Percentiles rank a stretch among this genome's conserved stretches.
Evolutionary conservation across 2,329 filamentous ascomycete species (phyloP).

Genomic region (Aspergillus sp.): DNA sequence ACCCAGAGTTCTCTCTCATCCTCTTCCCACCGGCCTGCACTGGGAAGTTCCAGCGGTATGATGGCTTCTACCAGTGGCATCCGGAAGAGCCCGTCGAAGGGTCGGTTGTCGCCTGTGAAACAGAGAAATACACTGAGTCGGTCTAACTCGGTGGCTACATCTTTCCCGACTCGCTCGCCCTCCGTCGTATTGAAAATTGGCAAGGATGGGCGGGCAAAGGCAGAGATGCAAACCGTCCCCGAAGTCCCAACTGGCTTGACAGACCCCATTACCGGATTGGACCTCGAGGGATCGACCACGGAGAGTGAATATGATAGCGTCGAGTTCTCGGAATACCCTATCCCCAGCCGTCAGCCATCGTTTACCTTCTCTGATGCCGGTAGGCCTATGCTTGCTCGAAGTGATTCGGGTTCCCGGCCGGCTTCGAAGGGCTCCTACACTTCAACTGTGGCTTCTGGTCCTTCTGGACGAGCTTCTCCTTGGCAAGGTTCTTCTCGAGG

Average conservation of each 20-base stretch:
- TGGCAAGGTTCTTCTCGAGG: conserved; percentile 32
- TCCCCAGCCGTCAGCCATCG: conserved; percentile 33
- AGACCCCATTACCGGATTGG: conserved; percentile 31
- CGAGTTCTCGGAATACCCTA: conserved; percentile 35
- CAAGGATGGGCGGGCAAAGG: conserved; percentile 42
- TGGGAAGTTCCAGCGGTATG: conserved; percentile 23
- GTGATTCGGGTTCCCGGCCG: conserved; percentile 32
- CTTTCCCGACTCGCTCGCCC: conserved; percentile 29
- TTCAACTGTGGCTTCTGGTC: conserved; percentile 34
- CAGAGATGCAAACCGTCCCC: conserved; percentile 35
- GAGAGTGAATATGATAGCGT: conserved; percentile 37
- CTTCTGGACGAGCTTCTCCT: conserved; percentile 36
- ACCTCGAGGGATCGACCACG: conserved; percentile 37
- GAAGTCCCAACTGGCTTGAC: conserved; percentile 27
- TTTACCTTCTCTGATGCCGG: conserved; percentile 32
- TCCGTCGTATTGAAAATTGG: conserved; percentile 44
- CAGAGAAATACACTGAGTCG: conserved; percentile 25
- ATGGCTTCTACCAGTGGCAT: conserved; percentile 30
- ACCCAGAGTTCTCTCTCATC: conserved; percentile 33
- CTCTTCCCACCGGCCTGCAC: conserved; percentile 21
- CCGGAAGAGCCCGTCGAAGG: conserved; percentile 38
- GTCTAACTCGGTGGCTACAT: conserved; percentile 24
- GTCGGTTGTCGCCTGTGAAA: conserved; percentile 37
- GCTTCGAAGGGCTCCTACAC: conserved; percentile 41
- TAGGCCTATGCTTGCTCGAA: conserved; percentile 22